A percentile compares a stretch with the other conserved stretches of the same genome.
phyloP scores from a whole-genome alignment of 768 basidiomycete species.

The Suillus subalutaceus region DNA sequence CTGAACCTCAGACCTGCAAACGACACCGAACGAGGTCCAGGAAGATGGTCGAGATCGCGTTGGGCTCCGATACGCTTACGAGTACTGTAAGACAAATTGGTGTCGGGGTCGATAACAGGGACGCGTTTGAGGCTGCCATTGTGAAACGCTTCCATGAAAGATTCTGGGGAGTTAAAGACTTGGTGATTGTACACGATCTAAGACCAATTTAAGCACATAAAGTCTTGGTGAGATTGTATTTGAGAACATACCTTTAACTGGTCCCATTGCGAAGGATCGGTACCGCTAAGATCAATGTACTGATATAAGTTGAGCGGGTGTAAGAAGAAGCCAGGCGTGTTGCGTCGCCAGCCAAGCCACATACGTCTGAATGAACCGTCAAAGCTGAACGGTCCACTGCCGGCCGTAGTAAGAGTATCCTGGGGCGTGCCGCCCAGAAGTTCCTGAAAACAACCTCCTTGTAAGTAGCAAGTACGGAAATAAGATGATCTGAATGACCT shows the following conservation, averaged over 20 bases:
- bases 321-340: constrained; percentile 53
- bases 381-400: constrained; percentile 55
- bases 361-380: constrained; percentile 61
- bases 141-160: constrained; percentile 55
- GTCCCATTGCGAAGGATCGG: constrained; percentile 54
- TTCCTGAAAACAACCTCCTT: constrained; percentile 36
- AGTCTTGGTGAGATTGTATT: not conserved
- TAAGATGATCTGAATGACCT: constrained; percentile 33
- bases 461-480: not conserved
- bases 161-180: constrained; percentile 48
- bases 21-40: constrained; percentile 64
- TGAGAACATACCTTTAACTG: constrained; percentile 45
- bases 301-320: constrained; percentile 58
- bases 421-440: constrained; percentile 51
- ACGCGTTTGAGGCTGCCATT: constrained; percentile 54
- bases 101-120: constrained; percentile 32
- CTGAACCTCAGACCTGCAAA: constrained; percentile 63
- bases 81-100: constrained; percentile 47
- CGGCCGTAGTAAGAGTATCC: constrained; percentile 52
- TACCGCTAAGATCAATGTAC: constrained; percentile 59
- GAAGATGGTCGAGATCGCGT: constrained; percentile 63
- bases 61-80: constrained; percentile 42
- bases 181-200: constrained; percentile 65
- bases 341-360: constrained; percentile 55
- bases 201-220: constrained; percentile 2